These are phyloP conservation scores for Cladosporium sphaerospermum DNA, from an alignment of 2,329 filamentous ascomycete species.

Conservation along the genomic window DNA sequence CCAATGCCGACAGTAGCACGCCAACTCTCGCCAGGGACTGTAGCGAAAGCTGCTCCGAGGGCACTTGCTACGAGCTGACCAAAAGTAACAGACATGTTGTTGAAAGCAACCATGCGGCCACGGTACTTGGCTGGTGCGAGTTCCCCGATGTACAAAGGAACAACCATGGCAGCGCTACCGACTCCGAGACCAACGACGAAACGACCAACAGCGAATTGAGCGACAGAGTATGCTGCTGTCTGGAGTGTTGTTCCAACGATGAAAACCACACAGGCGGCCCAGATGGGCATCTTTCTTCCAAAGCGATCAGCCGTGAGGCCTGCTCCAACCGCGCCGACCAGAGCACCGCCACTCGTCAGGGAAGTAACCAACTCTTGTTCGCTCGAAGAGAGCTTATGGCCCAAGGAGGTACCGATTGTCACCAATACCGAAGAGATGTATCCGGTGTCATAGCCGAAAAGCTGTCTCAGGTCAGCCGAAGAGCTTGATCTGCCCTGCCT, in stretches of 20 bases:
- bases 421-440: constrained; percentile 43
- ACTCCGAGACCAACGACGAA: constrained; percentile 46
- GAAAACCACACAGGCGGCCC: constrained; percentile 37
- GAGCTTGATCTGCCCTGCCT: neutral
- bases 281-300: constrained; percentile 38
- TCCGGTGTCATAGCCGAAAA: constrained; percentile 42
- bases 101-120: constrained; percentile 44
- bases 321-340: constrained; percentile 36
- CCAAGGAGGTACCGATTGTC: constrained; percentile 35
- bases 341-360: constrained; percentile 44
- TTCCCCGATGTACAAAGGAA: constrained; percentile 44
- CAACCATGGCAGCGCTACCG: constrained; percentile 42
- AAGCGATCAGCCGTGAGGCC: constrained; percentile 32
- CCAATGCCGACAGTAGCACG: constrained; percentile 46
- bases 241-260: constrained; percentile 31
- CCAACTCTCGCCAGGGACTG: constrained; percentile 41
- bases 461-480: neutral
- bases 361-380: constrained; percentile 50
- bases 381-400: constrained; percentile 33
- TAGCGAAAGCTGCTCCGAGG: constrained; percentile 27
- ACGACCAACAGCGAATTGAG: constrained; percentile 41
- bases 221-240: constrained; percentile 26
- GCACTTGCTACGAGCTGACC: constrained; percentile 29
- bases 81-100: constrained; percentile 39
- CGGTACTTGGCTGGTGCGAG: constrained; percentile 37